Conservation (phyloP, 2,329 filamentous ascomycete species). For the Coccinonectria pachysandricola region DNA sequence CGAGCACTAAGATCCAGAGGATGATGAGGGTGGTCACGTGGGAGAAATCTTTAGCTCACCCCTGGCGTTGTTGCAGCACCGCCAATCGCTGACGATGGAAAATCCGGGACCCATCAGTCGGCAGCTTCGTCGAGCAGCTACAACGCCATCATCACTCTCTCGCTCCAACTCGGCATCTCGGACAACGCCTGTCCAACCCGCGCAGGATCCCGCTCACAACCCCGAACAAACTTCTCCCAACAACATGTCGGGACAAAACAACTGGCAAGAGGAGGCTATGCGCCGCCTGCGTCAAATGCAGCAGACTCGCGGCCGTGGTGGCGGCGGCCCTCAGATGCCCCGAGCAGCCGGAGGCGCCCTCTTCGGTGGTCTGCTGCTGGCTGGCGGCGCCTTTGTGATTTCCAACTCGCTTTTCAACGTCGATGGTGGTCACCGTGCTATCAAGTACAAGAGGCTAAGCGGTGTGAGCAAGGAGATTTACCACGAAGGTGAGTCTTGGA, state of each 20-base stretch:
- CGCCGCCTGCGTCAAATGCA: conserved; percentile 40
- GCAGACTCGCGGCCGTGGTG: conserved; percentile 31
- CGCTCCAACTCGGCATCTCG: conserved; percentile 4
- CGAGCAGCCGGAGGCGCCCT: conserved; percentile 30
- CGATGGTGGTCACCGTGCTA: conserved; percentile 95
- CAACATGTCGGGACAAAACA: conserved; percentile 26
- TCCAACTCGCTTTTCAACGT: conserved; percentile 66
- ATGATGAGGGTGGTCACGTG: too few relatives aligned
- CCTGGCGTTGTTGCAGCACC: conserved; percentile 2
- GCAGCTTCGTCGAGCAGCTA: conserved; percentile 19
- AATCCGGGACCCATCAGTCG: conserved; percentile 16
- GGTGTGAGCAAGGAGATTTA: conserved; percentile 97
- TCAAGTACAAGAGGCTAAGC: conserved; percentile 90
- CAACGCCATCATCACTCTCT: conserved; percentile 15
- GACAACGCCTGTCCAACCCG: too few relatives aligned
- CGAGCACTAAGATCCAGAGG: too few relatives aligned
- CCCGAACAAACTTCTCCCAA: too few relatives aligned
- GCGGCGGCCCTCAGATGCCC: conserved; percentile 32
- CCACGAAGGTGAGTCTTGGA: conserved; percentile 58
- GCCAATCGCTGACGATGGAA: conserved; percentile 14
- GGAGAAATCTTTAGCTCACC: conserved; percentile 5
- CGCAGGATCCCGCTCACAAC: too few relatives aligned
- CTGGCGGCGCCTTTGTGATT: conserved; percentile 40
- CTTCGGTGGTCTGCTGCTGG: conserved; percentile 32
- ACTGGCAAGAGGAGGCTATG: conserved; percentile 41